Base-by-base conservation (phyloP, 129 eudicot genomes). In the Deinandra increscens region DNA sequence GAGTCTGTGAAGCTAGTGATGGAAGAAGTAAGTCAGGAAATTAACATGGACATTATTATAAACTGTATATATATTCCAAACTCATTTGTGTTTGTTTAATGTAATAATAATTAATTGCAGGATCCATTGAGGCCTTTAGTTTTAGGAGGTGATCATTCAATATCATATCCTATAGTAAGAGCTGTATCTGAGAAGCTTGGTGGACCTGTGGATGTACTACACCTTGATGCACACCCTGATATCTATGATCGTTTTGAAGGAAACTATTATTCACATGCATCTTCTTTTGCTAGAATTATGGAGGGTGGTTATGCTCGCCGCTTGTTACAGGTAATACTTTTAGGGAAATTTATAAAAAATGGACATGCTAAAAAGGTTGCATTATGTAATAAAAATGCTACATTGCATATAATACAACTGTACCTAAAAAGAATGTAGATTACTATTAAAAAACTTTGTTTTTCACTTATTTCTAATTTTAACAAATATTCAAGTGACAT, bases 161-260 rank as follows among this genome's bases (percentile, higher is more conserved):
- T 92, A 80, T 92, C 98, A 13, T 92, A 63, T 75, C 98, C 98
- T 36, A 90, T 89, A 69, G 83, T 92, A 54, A 81, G 96, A 81
- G 98, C 98, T 10, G 96, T 92, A 22, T 88, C 98, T 70, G 98
- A 88, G 82, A 89, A 92, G 85, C 91, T 92, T 60, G 98, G 98
- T 69, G 98, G 98, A 39, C 96, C 95, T 11, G 82, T 92, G 33
- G 98, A 92, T 81, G 75, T 92, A 43, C 96, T 92, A 68, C 98
- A 92, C 67, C 85, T 92, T 31, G 98, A 92, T 84, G 98, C 98
- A 13, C 98, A 92, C 80, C 98, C 98, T 44, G 98, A 92, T 76
- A 92, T 92, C 23, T 92, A 92, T 81, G 78, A 84, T 70, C 58
- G 79, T 23, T 92, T 92, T 80, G 98, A 92, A 81, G 98, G 98